Base-by-base conservation (phyloP, 225 moss, liverwort and hornwort species). In the Asterella californica region DNA sequence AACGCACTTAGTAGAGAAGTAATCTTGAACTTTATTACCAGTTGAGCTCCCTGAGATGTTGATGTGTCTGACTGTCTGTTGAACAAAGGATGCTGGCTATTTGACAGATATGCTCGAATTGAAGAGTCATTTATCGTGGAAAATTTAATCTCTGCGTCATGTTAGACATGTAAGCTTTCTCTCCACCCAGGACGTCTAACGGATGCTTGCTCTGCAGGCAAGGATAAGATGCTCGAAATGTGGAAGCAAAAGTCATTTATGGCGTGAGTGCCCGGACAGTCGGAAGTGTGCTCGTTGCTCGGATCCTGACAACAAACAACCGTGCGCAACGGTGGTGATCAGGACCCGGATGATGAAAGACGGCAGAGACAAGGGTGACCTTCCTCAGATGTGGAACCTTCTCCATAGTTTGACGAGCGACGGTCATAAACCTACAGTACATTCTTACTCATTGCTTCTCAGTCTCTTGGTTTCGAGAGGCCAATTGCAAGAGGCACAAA, bases 321-420 rank as follows among this genome's bases (percentile, higher is more conserved):
- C 83, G 66, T 96, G 95, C 72, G 89, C 85, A 77, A 87, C 88
- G 65, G 95, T 96, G 54, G 81, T 91, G n/a, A 87, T 83, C 84
- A 85, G 92, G 79, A 92, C 91, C 33, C 86, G 90, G 70, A 80
- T 92, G 82, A 96, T 96, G 95, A 96, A 91, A 73, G 87, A 87
- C 0, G 90, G 89, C 57, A 90, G 93, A 68, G 73, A 70, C 66
- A 90, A 88, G 79, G 88, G 90, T 25, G 90, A 96, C 33, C 80
- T 94, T 57, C 60, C 79, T 70, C 85, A 91, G 81, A 85, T 93
- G 57, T 83, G 83, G 61, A 74, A 79, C 47, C 82, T 90, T 45
- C 76, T 92, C 17, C 70, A 21, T 53, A 80, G 87, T 75, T 79
- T 96, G 75, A 87, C 82, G 81, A 83, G 55, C 72, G 92, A 94